Evolutionary conservation across 108 stramenopile species (phyloP), one percentile per base, ranked within the genome.

Genomic region (Cyclotella atomus): DNA sequence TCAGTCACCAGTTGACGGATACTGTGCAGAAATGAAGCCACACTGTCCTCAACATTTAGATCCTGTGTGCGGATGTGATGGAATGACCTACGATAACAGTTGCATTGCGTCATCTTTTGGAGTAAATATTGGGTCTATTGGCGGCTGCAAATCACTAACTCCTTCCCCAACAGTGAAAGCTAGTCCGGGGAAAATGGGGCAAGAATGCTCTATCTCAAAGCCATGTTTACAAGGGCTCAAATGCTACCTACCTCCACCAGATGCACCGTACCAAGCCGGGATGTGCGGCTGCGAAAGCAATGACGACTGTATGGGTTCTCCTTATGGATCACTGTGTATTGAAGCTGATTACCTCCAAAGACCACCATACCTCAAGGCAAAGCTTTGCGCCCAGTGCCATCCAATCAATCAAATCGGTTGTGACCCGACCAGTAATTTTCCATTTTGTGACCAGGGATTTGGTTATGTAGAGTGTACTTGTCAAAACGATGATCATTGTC

Each of bases 31-130:
- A n/a, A 35, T 36, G 34, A 21, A 21, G 17, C 36, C n/a, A 2
- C 5, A 5, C 20, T 60, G 59, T 34, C 3, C 32, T 4, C 19
- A 38, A 17, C 19, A 38, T 36, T 60, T 36, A 14, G 20, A 36
- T n/a, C 59, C 59, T 17, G 36, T 60, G 3, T 60, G 59, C 19
- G 59, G 59, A 3, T 60, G 59, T 36, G 59, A 60, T 60, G 59
- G 59, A 35, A 5, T 38, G 19, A 60, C 59, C 16, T 60, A 60
- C n/a, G 19, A 14, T 19, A 60, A 60, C 23, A 36, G 20, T n/a
- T 60, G 59, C 19, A 6, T 34, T n/a, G 59, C 59, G 2, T n/a
- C 33, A 36, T 30, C 55, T 5, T 28, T 30, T 28, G 59, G 59
- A 34, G 9, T 6, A 2, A 60, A 36, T n/a, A 60, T 60, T 35